Percentiles rank a stretch among this genome's conserved stretches.
Conservation (phyloP, 2,329 filamentous ascomycete genomes). For the Parafenestella ontariensis region DNA sequence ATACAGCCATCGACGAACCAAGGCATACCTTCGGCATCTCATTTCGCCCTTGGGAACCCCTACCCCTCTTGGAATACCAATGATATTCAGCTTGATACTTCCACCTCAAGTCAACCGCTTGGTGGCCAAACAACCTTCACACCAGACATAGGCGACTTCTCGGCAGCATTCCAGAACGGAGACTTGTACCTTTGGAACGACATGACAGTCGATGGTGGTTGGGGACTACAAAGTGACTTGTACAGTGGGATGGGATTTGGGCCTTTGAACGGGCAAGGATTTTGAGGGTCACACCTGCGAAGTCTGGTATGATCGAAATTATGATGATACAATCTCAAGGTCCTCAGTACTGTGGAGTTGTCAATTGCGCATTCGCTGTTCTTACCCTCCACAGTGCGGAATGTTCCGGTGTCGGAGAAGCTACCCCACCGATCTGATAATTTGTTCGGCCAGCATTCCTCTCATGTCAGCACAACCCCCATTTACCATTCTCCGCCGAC, state of each 20-base stretch:
- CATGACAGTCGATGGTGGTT: conserved; percentile 39
- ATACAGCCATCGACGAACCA: conserved; percentile 1
- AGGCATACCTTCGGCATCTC: conserved; percentile 1
- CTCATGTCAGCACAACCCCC: no score
- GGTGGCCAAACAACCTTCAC: conserved; percentile 21
- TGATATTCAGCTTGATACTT: conserved; percentile 6
- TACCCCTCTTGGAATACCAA: conserved; percentile 17
- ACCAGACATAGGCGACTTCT: conserved; percentile 43
- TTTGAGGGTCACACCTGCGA: conserved; percentile 7
- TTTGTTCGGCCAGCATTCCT: neutral
- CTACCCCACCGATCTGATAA: conserved; percentile 15
- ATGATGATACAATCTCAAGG: neutral
- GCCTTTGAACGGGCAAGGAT: conserved; percentile 23
- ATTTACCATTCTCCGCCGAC: no score
- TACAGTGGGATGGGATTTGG: conserved; percentile 38
- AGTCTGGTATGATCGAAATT: neutral
- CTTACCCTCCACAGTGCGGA: neutral
- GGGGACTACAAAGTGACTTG: conserved; percentile 36
- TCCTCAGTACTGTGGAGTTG: no score
- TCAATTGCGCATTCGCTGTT: neutral
- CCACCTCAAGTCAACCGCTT: conserved; percentile 3
- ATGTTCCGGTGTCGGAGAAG: neutral
- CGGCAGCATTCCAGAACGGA: conserved; percentile 43
- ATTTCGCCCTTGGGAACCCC: conserved; percentile 16
- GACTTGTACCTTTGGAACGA: conserved; percentile 49